phyloP scores from a whole-genome alignment of 768 basidiomycete species.

The Candolleomyces aberdarensis region DNA sequence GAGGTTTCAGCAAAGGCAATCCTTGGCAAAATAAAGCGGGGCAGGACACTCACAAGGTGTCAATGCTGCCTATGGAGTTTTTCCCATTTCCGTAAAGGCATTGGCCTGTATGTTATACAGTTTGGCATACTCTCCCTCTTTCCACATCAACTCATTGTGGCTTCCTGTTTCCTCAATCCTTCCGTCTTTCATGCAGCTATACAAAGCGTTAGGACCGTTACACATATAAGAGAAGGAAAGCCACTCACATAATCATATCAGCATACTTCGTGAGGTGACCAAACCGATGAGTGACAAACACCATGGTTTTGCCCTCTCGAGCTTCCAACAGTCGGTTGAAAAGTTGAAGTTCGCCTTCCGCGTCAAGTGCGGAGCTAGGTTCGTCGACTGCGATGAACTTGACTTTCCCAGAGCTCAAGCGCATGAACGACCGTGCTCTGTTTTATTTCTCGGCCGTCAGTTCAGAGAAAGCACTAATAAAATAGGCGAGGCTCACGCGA shows the following conservation, averaged over 20 bases:
- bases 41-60: neutral
- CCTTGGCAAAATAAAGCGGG: no score
- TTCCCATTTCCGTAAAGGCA: slow-evolving; percentile 15
- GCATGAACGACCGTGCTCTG: slow-evolving; percentile 46
- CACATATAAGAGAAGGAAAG: neutral
- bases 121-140: slow-evolving; percentile 37
- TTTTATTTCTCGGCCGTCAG: slow-evolving; percentile 1
- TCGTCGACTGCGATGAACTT: slow-evolving; percentile 56
- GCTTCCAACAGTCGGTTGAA: slow-evolving; percentile 34
- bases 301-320: slow-evolving; percentile 48
- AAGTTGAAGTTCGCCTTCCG: slow-evolving; percentile 48
- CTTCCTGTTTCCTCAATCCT: slow-evolving; percentile 36
- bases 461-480: neutral
- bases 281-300: slow-evolving; percentile 58
- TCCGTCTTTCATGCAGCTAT: slow-evolving; percentile 45
- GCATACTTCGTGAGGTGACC: slow-evolving; percentile 46
- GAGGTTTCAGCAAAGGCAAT: no score
- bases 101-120: slow-evolving; percentile 39
- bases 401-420: slow-evolving; percentile 35
- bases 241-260: slow-evolving; percentile 48
- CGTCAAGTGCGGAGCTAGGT: slow-evolving; percentile 55
- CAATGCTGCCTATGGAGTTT: neutral
- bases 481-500: slow-evolving; percentile 36
- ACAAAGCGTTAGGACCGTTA: neutral
- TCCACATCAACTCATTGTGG: slow-evolving; percentile 35